Conservation (phyloP, 2,329 filamentous ascomycete genomes). For the Pseudogymnoascus sp. region DNA sequence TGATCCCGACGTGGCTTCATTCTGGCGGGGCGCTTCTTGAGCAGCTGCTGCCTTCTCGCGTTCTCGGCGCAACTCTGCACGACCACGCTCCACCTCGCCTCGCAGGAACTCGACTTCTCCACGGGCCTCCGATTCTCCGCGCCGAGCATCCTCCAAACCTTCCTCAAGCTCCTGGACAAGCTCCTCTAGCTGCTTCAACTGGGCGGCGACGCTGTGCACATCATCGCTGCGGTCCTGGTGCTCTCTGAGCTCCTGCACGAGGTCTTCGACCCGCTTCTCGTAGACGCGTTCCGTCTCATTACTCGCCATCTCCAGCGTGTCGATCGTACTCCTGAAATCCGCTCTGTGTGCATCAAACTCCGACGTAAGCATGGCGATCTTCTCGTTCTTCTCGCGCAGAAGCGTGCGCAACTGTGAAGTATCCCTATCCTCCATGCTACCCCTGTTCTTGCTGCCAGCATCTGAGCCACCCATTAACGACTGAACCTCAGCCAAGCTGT, state of each 20-base stretch:
- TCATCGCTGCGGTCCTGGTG: slow-evolving; percentile 77
- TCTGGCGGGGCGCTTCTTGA: slow-evolving; percentile 33
- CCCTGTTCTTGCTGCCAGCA: slow-evolving; percentile 39
- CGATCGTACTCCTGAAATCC: slow-evolving; percentile 93
- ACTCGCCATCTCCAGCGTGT: slow-evolving; percentile 90
- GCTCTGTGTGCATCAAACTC: slow-evolving; percentile 94
- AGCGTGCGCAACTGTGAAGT: slow-evolving; percentile 68
- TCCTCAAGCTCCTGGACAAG: slow-evolving; percentile 95
- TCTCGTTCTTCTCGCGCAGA: slow-evolving; percentile 91
- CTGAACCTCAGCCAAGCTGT: slow-evolving; percentile 72
- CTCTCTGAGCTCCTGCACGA: slow-evolving; percentile 76
- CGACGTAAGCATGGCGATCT: slow-evolving; percentile 82
- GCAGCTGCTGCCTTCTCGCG: slow-evolving; percentile 68
- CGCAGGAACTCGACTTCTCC: slow-evolving; percentile 93
- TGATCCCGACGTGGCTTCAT: slow-evolving; percentile 41
- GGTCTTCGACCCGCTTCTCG: slow-evolving; percentile 80
- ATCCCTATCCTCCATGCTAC: slow-evolving; percentile 59
- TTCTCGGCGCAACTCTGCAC: slow-evolving; percentile 79
- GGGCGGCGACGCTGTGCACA: slow-evolving; percentile 80
- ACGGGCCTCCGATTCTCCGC: slow-evolving; percentile 89
- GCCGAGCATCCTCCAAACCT: slow-evolving; percentile 84
- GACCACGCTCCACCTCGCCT: slow-evolving; percentile 86
- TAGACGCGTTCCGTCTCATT: slow-evolving; percentile 95
- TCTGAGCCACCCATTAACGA: slow-evolving; percentile 54
- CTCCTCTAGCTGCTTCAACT: slow-evolving; percentile 92